Base-by-base conservation (phyloP, 1,284 basidiomycete species). In the Puccinia hordei region DNA sequence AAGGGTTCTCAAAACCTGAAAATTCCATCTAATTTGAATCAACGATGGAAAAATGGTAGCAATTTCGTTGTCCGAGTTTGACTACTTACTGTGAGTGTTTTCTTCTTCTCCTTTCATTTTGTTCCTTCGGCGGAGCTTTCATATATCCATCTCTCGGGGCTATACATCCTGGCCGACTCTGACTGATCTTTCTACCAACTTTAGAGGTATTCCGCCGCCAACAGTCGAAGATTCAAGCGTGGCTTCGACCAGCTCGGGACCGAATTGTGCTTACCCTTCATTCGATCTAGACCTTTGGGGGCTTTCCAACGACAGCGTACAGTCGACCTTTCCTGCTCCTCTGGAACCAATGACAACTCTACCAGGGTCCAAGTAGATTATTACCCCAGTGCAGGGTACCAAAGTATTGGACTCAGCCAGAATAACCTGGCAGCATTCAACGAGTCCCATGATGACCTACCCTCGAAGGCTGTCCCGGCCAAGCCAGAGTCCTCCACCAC, bases 51-150 rank as follows among this genome's bases (percentile, higher is more conserved):
- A 19, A 69, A 27, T 69, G 66, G 24, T 51, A 69, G 24, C 38
- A 38, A 1, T 41, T 19, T 49, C 22, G n/a, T 69, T 69, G 41
- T 24, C 66, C 44, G 61, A 63, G 61, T 41, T 63, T 63, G 61
- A 63, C 35, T 1, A 63, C 61, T 63, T 41, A 63, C 17, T 63
- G 61, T 63, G 61, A 63, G 61, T 38, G 22, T n/a, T 63, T 63
- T 41, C 19, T 24, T 55, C n/a, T n/a, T n/a, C n/a, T n/a, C n/a
- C n/a, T n/a, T n/a, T n/a, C n/a, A n/a, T n/a, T n/a, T 63, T 49
- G 8, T 49, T 19, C 46, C 15, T 49, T 13, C 17, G 8, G 12
- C 15, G 9, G 55, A 5, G 55, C 55, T 61, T 15, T 30, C 33
- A 19, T 5, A 15, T 33, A 12, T 30, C n/a, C n/a, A 12, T 35